A percentile compares a stretch with the other conserved stretches of the same genome.
Conservation (phyloP, 169 alveolate species). For the Cryptosporidium sp. region DNA sequence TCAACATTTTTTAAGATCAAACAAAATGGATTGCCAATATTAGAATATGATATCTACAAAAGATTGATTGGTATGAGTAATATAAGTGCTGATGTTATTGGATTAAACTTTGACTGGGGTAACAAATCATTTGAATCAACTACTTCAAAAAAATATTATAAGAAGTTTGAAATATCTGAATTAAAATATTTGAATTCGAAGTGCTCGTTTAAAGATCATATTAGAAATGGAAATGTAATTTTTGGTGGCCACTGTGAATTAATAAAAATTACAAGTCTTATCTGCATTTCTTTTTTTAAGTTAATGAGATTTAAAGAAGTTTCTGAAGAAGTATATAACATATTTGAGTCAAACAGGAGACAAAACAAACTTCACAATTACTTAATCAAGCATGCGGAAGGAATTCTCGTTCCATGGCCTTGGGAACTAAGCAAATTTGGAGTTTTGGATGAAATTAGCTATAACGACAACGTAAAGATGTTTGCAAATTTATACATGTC, state of each 20-base stretch:
- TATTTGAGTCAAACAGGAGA: background rate
- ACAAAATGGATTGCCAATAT: background rate
- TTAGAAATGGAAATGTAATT: constrained; percentile 11
- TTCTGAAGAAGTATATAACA: constrained; percentile 10
- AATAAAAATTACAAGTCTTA: background rate
- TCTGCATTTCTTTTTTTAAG: constrained; percentile 25
- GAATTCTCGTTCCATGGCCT: constrained; percentile 71
- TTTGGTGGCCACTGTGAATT: constrained; percentile 39
- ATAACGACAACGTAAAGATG: constrained; percentile 13
- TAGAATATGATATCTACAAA: constrained; percentile 31
- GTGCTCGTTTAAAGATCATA: constrained; percentile 1
- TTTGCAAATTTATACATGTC: constrained; percentile 24
- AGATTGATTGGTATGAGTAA: background rate
- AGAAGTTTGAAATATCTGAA: background rate
- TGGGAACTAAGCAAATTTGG: constrained; percentile 31
- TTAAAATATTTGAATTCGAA: constrained; percentile 5
- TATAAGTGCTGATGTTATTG: background rate
- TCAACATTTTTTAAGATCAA: constrained; percentile 25
- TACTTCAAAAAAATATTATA: background rate
- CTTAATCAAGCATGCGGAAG: constrained; percentile 50
- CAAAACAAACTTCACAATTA: background rate
- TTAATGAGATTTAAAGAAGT: constrained; percentile 26
- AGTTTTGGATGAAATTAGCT: background rate
- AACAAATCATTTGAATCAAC: background rate
- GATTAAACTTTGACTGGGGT: constrained; percentile 45